phyloP scores from a whole-genome alignment of 768 basidiomycete species.

The Suillus brevipes region DNA sequence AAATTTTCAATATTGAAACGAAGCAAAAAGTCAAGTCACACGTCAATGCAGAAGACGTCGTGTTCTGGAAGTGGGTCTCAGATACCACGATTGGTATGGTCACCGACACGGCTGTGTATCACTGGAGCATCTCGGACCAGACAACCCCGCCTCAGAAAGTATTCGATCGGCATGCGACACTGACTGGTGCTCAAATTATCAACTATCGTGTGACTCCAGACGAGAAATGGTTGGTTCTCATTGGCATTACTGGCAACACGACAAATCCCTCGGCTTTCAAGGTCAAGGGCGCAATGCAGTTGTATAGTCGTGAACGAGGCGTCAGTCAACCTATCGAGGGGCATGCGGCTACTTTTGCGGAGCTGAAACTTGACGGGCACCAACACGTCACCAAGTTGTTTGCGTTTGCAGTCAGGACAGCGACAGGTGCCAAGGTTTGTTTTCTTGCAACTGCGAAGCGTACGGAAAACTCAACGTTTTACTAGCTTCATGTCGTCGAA shows the following conservation, averaged over 20 bases:
- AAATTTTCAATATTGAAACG: conserved; percentile 97
- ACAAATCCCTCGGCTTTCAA: conserved; percentile 96
- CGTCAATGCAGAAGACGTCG: conserved; percentile 87
- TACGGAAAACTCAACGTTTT: conserved; percentile 10
- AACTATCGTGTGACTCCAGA: conserved; percentile 93
- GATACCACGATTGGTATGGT: conserved; percentile 92
- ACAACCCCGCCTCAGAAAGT: conserved; percentile 86
- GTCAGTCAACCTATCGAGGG: conserved; percentile 99
- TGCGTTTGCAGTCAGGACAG: conserved; percentile 92
- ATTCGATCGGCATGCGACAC: conserved; percentile 95
- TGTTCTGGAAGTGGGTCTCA: conserved; percentile 99
- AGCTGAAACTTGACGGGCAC: conserved; percentile 87
- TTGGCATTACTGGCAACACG: conserved; percentile 91
- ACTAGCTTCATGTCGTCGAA: conserved; percentile 94
- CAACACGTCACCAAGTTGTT: conserved; percentile 87
- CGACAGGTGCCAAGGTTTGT: conserved; percentile 94
- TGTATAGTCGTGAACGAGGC: conserved; percentile 89
- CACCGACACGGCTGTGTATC: conserved; percentile 89
- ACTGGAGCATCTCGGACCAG: conserved; percentile 80
- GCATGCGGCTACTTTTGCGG: conserved; percentile 95
- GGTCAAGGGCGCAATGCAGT: conserved; percentile 97
- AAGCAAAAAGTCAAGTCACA: conserved; percentile 99
- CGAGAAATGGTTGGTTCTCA: conserved; percentile 96
- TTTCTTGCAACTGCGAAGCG: neutral
- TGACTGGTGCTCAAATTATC: conserved; percentile 95